phyloP scores from a whole-genome alignment of 1,284 basidiomycete species.

The Sporisorium scitamineum region DNA sequence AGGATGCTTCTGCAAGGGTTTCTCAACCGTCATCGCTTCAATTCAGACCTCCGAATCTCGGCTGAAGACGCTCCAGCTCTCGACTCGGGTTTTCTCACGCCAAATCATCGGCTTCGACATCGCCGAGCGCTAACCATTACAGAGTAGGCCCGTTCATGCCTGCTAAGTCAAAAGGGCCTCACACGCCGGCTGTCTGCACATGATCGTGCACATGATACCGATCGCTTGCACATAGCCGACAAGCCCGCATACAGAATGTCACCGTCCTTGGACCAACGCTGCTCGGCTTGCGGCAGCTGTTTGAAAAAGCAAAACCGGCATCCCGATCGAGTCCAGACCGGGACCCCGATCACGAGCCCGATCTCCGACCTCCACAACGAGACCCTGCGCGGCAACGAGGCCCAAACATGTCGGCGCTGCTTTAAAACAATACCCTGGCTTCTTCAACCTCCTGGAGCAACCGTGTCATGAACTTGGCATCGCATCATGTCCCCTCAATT shows the following conservation, averaged over 20 bases:
- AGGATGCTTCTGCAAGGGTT: no score
- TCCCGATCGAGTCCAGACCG: not conserved
- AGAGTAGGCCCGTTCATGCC: not conserved
- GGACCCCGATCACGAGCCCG: not conserved
- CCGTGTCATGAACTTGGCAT: not conserved
- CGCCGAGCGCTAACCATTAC: not conserved
- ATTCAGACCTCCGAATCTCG: not conserved
- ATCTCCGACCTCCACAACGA: not conserved
- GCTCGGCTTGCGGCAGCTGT: no score
- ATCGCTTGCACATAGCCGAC: not conserved
- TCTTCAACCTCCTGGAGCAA: not conserved
- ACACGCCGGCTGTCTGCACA: not conserved
- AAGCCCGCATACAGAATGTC: no score
- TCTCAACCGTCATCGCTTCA: not conserved
- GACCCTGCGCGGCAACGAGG: no score
- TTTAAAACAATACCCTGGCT: not conserved
- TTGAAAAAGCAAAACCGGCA: no score
- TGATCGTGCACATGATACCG: not conserved
- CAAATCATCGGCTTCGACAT: not conserved
- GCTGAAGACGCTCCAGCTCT: not conserved
- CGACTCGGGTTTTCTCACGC: not conserved
- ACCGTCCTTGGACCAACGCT: no score
- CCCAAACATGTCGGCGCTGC: no score
- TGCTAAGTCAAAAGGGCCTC: not conserved
- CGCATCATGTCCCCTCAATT: conserved; percentile 6